A percentile compares a stretch with the other conserved stretches of the same genome.
These are phyloP conservation scores for Mycena rosella DNA, from an alignment of 768 basidiomycete genomes.

Conservation along the genomic window DNA sequence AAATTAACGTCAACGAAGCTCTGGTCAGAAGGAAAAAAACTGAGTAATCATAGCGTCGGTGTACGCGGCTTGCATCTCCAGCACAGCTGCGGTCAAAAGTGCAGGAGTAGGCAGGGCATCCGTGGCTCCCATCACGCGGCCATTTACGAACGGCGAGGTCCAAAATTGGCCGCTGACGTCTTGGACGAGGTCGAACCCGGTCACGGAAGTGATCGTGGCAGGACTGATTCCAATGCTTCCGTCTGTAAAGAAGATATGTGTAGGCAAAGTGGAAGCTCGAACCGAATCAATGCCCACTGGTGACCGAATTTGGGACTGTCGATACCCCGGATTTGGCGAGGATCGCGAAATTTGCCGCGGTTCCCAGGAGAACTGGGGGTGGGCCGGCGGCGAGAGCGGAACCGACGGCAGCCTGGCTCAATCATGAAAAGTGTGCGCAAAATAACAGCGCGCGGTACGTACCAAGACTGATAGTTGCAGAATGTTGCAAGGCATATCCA, in stretches of 20 bases:
- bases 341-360: not conserved
- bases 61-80: not conserved
- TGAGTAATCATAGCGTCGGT: not conserved
- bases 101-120: not conserved
- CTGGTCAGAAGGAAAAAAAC: not conserved
- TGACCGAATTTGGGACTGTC: not conserved
- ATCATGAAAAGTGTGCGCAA: too few relatives aligned
- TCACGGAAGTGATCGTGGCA: not conserved
- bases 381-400: not conserved
- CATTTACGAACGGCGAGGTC: not conserved
- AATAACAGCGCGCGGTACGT: too few relatives aligned
- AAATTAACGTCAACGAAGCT: not conserved
- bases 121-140: not conserved
- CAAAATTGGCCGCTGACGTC: not conserved
- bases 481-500: too few relatives aligned
- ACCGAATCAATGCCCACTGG: not conserved
- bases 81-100: not conserved
- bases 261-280: not conserved
- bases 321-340: not conserved
- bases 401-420: not conserved
- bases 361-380: not conserved
- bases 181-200: not conserved
- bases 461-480: too few relatives aligned
- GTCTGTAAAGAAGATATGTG: not conserved
- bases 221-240: not conserved